Base-by-base conservation (phyloP, 2,329 filamentous ascomycete species). In the Knoxdaviesia capensis region DNA sequence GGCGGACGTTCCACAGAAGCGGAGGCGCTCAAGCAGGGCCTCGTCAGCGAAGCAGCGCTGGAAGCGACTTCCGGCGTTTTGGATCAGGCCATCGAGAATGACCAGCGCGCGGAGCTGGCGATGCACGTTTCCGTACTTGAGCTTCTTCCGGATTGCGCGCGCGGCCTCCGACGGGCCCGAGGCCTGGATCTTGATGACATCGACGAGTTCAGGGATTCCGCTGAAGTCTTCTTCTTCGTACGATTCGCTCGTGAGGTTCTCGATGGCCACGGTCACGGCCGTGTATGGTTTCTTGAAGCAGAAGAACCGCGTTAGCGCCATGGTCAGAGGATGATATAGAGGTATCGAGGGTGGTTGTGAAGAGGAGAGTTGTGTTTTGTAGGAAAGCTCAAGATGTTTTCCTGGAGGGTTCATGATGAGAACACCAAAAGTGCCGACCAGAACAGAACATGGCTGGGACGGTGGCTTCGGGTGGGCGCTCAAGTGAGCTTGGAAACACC, bases 91-190 rank as follows among this genome's bases (percentile, higher is more conserved):
- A 56, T 98, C 90, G 2, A 98, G 71, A 40, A 98, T 78, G 7
- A 81, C 80, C 28, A 98, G 71, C 34, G 90, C 82, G 45, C 90
- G 76, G 33, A 96, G 69, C 59, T 98, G 90, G 40, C 86, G 80
- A 59, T 96, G 88, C n/a, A 83, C 69, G 53, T 77, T 93, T 51
- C 90, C 90, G 60, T 98, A 96, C 64, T 98, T 98, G 69, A 98
- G 74, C 66, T 96, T 96, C 72, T 98, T 98, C 46, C 90, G 77
- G 51, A 98, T 73, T 39, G 90, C 87, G 54, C 90, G 76, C 42
- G 88, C 85, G 45, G 87, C 87, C 64, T 98, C 90, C 8, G 75
- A 72, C 2, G 90, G 85, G 0, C 90, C 90, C 6, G 82, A 81
- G 30, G 72, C 69, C 60, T 98, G 90, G 45, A 98, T 75, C 49